Percentiles rank a stretch among this genome's conserved stretches.
phyloP scores from a whole-genome alignment of 768 basidiomycete genomes.

The Mycena capillaripes region DNA sequence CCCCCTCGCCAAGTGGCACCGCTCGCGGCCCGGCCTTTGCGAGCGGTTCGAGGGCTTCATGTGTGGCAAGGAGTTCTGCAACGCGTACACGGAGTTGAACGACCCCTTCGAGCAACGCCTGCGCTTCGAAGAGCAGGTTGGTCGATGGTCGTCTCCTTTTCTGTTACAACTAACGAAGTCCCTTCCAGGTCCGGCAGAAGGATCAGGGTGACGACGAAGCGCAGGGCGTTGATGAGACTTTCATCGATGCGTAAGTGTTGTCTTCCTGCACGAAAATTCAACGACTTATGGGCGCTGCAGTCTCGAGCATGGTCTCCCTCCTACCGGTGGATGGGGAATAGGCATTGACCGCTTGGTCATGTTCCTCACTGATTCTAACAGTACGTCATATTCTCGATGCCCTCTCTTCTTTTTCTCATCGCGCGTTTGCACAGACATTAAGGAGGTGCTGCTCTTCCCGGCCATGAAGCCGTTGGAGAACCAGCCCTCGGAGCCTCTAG shows the following conservation, averaged over 20 bases:
- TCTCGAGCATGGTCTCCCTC: conserved; percentile 96
- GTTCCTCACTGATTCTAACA: conserved; percentile 98
- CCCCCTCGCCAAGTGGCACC: conserved; percentile 98
- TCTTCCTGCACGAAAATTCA: neutral
- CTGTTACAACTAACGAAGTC: conserved; percentile 2
- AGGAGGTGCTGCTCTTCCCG: conserved; percentile 96
- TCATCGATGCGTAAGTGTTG: conserved; percentile 88
- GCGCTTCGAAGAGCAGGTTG: conserved; percentile 94
- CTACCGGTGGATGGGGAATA: conserved; percentile 97
- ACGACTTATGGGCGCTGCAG: conserved; percentile 52
- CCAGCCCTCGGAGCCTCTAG: conserved; percentile 48
- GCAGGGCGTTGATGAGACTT: conserved; percentile 96
- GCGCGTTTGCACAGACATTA: conserved; percentile 75
- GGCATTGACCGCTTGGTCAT: conserved; percentile 97
- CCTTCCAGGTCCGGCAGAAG: conserved; percentile 84
- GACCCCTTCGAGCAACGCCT: conserved; percentile 97
- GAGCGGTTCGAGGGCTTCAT: conserved; percentile 99
- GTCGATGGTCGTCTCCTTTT: conserved; percentile 19
- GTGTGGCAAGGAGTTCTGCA: conserved; percentile 98
- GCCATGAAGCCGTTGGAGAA: conserved; percentile 92
- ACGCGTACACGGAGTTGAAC: conserved; percentile 99
- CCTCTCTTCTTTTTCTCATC: conserved; percentile 13
- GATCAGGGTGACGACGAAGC: conserved; percentile 98
- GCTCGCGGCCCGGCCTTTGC: conserved; percentile 95
- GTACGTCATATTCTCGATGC: conserved; percentile 59